Evolutionary conservation across 805 yeast species (phyloP).

Genomic region (Yarrowia phangngaensis): DNA sequence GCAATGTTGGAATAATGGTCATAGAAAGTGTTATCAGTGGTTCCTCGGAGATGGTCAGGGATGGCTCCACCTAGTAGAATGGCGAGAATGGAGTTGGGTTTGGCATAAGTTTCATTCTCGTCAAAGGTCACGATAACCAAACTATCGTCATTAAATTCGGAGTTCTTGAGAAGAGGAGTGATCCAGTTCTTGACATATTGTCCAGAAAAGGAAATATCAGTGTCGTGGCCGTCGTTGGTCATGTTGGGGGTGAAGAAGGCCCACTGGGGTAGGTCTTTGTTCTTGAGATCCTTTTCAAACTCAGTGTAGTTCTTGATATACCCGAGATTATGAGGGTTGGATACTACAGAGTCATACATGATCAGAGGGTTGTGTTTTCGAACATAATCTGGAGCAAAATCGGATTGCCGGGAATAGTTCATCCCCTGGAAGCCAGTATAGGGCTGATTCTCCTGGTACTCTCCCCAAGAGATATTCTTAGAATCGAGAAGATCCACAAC

Average conservation of each 20-base stretch:
- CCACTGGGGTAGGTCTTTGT: conserved; percentile 50
- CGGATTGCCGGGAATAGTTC: conserved; percentile 46
- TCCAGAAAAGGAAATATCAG: conserved; percentile 47
- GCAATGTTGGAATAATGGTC: conserved; percentile 52
- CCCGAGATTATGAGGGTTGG: conserved; percentile 40
- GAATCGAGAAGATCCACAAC: conserved; percentile 49
- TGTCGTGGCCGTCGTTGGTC: conserved; percentile 53
- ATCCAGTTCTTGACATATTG: conserved; percentile 47
- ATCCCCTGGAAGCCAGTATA: conserved; percentile 52
- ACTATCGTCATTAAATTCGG: conserved; percentile 48
- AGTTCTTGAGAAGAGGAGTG: conserved; percentile 45
- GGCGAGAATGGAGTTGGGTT: conserved; percentile 47
- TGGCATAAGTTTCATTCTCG: conserved; percentile 46
- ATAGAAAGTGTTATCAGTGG: conserved; percentile 49
- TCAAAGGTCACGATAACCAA: conserved; percentile 50
- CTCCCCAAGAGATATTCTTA: conserved; percentile 50
- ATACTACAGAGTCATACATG: conserved; percentile 44
- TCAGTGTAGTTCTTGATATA: conserved; percentile 50
- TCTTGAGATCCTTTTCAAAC: conserved; percentile 43
- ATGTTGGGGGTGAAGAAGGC: conserved; percentile 52
- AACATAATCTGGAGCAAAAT: conserved; percentile 47
- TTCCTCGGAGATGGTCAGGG: conserved; percentile 44
- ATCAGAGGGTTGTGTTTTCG: conserved; percentile 53
- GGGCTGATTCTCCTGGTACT: conserved; percentile 53
- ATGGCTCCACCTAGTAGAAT: conserved; percentile 49